phyloP scores from a whole-genome alignment of 192 early-diverging fungal species.

The Gonapodya prolifera region DNA sequence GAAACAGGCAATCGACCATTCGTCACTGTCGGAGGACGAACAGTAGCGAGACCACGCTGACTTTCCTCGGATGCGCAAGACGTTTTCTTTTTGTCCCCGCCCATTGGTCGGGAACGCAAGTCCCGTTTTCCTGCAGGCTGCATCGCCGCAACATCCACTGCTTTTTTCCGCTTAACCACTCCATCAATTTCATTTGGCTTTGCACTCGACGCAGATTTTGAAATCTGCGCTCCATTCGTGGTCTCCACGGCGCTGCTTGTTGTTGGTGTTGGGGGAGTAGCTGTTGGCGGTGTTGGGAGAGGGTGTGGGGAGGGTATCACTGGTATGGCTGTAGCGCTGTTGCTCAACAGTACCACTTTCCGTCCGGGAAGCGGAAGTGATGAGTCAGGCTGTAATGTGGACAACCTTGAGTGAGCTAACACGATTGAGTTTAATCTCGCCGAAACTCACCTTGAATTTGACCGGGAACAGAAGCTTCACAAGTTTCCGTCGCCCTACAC shows the following conservation, averaged over 20 bases:
- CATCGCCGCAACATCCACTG: neutral
- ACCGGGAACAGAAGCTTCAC: neutral
- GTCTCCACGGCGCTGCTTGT: no score
- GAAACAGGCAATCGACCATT: no score
- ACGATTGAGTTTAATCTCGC: no score
- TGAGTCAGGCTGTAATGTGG: neutral
- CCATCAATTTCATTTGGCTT: no score
- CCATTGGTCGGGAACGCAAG: neutral
- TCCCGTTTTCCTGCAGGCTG: neutral
- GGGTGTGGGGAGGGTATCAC: neutral
- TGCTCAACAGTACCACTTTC: neutral
- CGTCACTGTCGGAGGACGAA: no score
- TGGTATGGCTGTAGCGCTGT: neutral
- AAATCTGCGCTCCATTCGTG: no score
- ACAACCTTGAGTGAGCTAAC: no score
- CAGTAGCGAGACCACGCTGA: no score
- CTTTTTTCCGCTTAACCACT: neutral
- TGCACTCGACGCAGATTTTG: no score
- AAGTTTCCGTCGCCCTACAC: neutral
- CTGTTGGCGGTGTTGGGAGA: neutral
- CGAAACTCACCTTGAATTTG: neutral
- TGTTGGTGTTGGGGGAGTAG: neutral
- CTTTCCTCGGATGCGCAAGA: no score
- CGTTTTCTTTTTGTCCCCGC: neutral
- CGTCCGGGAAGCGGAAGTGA: neutral